Evolutionary conservation across 2,329 filamentous ascomycete genomes (phyloP).

Genomic region (Claviceps sp.): DNA sequence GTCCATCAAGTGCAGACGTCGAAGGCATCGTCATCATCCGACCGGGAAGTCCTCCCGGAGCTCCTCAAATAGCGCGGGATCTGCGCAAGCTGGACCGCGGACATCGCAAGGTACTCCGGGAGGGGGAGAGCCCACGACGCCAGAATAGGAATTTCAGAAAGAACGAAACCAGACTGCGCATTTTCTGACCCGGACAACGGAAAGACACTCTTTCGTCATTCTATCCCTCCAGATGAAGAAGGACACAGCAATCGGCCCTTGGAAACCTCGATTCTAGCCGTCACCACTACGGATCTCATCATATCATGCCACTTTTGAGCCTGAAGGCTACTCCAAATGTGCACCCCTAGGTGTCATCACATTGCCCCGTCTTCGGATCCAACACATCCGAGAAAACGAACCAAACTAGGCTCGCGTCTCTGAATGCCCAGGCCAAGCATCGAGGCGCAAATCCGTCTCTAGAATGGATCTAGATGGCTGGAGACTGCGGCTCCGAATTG

Average conservation of each 20-base stretch:
- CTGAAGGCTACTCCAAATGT: not conserved
- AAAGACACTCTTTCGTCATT: too few relatives aligned
- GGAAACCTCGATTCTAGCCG: not conserved
- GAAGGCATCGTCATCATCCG: conserved; percentile 11
- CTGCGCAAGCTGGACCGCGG: conserved; percentile 2
- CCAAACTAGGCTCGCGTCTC: not conserved
- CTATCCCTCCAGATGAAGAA: too few relatives aligned
- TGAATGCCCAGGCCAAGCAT: not conserved
- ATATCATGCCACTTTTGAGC: not conserved
- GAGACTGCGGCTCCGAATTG: too few relatives aligned
- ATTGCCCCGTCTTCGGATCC: not conserved
- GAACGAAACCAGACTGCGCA: too few relatives aligned
- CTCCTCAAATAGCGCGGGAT: conserved; percentile 14
- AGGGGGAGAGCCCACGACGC: too few relatives aligned
- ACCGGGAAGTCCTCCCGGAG: conserved; percentile 19
- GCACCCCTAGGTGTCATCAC: not conserved
- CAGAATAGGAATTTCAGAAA: too few relatives aligned
- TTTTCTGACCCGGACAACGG: too few relatives aligned
- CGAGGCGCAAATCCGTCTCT: not conserved
- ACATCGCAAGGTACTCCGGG: too few relatives aligned
- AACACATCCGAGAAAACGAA: not conserved
- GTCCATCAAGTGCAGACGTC: conserved; percentile 22
- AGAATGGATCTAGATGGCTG: not conserved
- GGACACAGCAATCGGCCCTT: too few relatives aligned
- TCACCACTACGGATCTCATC: not conserved